Evolutionary conservation across 2,329 filamentous ascomycete species (phyloP).

Genomic region (Aschersonia sp.): DNA sequence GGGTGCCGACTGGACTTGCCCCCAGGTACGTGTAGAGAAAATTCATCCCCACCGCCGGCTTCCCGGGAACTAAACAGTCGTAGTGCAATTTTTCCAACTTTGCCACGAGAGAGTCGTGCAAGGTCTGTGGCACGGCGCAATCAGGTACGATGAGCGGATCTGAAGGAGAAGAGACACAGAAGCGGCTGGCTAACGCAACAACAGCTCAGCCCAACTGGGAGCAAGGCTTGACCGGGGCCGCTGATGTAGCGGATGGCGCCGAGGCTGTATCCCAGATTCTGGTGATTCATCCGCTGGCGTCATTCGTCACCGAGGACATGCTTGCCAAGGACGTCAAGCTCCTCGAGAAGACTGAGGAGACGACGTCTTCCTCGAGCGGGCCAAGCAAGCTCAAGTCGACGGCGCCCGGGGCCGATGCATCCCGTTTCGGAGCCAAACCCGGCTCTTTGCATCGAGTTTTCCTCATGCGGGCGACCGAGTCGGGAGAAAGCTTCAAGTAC

Average conservation of each 20-base stretch:
- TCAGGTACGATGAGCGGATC: conserved; percentile 11
- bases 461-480: conserved; percentile 57
- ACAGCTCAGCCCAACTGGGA: conserved; percentile 13
- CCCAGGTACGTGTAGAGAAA: conserved; percentile 12
- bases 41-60: background rate
- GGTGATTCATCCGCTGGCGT: conserved; percentile 56
- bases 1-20: conserved; percentile 19
- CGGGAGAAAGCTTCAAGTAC: conserved; percentile 62
- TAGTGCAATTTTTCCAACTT: conserved; percentile 27
- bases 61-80: conserved; percentile 6
- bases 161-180: background rate
- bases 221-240: conserved; percentile 29
- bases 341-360: conserved; percentile 46
- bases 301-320: conserved; percentile 56
- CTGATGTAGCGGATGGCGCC: conserved; percentile 33
- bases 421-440: conserved; percentile 54
- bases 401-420: conserved; percentile 36
- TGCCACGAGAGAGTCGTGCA: conserved; percentile 21
- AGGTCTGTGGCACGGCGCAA: conserved; percentile 19
- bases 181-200: background rate
- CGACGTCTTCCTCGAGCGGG: conserved; percentile 27
- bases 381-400: conserved; percentile 43
- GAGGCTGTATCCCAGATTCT: conserved; percentile 59
- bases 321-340: conserved; percentile 61
- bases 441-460: conserved; percentile 66